phyloP scores from a whole-genome alignment of 2,329 filamentous ascomycete species.

The Neofusicoccum sp. region DNA sequence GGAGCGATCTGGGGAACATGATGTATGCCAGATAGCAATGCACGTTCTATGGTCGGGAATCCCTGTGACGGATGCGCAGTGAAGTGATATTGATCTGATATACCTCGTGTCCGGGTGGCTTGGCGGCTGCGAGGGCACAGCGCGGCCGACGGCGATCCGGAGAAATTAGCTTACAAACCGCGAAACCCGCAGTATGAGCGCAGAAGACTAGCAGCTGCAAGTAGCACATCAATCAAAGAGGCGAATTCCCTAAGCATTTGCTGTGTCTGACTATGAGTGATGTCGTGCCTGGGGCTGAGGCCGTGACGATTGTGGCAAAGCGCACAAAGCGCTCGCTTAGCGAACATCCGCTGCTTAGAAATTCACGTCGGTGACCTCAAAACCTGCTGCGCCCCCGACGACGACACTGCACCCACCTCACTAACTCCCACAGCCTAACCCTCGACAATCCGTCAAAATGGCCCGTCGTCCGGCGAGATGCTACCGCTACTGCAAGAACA shows the following conservation, averaged over 20 bases:
- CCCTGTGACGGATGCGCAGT: neutral
- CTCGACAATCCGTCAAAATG: conserved; percentile 76
- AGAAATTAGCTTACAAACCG: neutral
- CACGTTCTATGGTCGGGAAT: conserved; percentile 15
- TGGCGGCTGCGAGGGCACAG: neutral
- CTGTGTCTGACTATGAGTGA: neutral
- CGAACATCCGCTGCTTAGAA: conserved; percentile 17
- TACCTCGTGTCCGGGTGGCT: neutral
- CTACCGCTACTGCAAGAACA: conserved; percentile 99
- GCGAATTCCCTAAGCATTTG: neutral
- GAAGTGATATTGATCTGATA: neutral
- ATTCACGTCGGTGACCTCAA: conserved; percentile 19
- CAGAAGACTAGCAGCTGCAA: neutral
- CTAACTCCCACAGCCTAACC: conserved; percentile 38
- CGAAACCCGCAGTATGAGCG: no score
- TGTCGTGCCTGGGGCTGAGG: neutral
- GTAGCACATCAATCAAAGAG: neutral
- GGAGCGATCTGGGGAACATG: conserved; percentile 7
- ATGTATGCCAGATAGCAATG: conserved; percentile 16
- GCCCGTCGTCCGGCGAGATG: conserved; percentile 98
- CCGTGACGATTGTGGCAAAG: conserved; percentile 16
- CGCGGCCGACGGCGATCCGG: neutral
- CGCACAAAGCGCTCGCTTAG: conserved; percentile 16
- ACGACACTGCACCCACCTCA: conserved; percentile 4
- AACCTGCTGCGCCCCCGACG: conserved; percentile 17